Conservation (phyloP, 2,329 filamentous ascomycete species). For the Pezicula rhizophila region DNA sequence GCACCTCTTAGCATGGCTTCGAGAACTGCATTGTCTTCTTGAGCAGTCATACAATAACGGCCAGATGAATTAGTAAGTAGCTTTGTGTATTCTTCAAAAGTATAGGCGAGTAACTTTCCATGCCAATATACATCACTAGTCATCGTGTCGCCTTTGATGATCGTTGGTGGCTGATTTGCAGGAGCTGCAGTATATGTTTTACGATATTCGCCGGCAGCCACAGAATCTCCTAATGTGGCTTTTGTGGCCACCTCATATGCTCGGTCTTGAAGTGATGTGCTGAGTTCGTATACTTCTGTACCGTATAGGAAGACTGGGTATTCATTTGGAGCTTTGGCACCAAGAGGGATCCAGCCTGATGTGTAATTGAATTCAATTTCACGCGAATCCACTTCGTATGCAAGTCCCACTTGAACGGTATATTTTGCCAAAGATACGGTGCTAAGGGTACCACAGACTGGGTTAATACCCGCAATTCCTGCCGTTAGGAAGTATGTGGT, state of each 20-base stretch:
- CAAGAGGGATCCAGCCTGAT: conserved; percentile 63
- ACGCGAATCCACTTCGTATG: conserved; percentile 66
- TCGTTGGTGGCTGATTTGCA: conserved; percentile 41
- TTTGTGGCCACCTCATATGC: conserved; percentile 43
- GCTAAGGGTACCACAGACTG: conserved; percentile 57
- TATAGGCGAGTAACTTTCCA: conserved; percentile 49
- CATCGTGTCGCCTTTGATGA: conserved; percentile 58
- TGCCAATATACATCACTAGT: conserved; percentile 67
- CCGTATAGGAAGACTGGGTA: conserved; percentile 55
- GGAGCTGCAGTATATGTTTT: conserved; percentile 38
- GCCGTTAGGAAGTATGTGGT: conserved; percentile 63
- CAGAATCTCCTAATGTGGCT: conserved; percentile 44
- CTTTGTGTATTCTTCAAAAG: conserved; percentile 56
- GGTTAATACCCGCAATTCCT: conserved; percentile 69
- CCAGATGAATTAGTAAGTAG: conserved; percentile 61
- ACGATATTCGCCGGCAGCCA: conserved; percentile 44
- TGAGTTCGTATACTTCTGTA: conserved; percentile 62
- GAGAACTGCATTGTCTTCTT: conserved; percentile 64
- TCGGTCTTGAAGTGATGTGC: conserved; percentile 44
- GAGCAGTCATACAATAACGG: conserved; percentile 60
- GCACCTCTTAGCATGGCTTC: conserved; percentile 56
- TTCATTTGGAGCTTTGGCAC: conserved; percentile 42
- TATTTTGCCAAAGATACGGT: conserved; percentile 61
- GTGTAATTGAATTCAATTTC: conserved; percentile 57
- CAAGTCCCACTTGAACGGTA: conserved; percentile 64